Base-by-base conservation (phyloP, 805 yeast genomes). In the Yamadazyma phyllophila region DNA sequence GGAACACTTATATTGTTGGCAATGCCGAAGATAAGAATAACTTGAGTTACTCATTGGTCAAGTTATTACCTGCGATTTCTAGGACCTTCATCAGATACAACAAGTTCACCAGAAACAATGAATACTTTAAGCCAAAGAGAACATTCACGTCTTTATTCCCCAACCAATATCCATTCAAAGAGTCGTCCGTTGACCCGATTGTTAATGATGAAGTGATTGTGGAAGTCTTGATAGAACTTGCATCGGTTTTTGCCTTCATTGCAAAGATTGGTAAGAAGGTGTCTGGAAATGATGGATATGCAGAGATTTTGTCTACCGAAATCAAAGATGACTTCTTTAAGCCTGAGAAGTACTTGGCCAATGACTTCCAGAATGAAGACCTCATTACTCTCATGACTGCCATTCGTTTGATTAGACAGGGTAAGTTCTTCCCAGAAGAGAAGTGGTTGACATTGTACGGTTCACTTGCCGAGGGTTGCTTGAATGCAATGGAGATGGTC, bases 391-490 rank as follows among this genome's bases (percentile, higher is more conserved):
- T 80, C 15, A 71, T 80, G 35, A 70, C 76, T 7, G 77, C 81
- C 7, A 71, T 80, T 13, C 76, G 78, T 52, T 60, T 75, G 26
- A 62, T 83, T 48, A 61, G 81, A 44, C 77, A 73, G 50, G 76
- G 82, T 29, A 73, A 71, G 42, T 81, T 77, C 57, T 85, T 77
- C 68, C 92, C 92, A 2, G 73, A 75, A 37, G 76, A 74, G 26
- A 82, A 80, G 54, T 89, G 96, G 96, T 62, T 88, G 6, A 83
- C 94, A 0, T 62, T 87, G 17, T 76, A 80, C 47, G 76, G 86
- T 0, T 52, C 82, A 49, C 63, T 82, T 15, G 70, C 78, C 29
- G 83, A 83, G 51, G 77, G 82, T 20, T 63, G 82, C 38, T 67
- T 82, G 44, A 69, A 76, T 34, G 65, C 81, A 2, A 65, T 84